These are phyloP conservation scores for Colletotrichum phormii DNA, from an alignment of 2,329 filamentous ascomycete species.

Conservation along the genomic window DNA sequence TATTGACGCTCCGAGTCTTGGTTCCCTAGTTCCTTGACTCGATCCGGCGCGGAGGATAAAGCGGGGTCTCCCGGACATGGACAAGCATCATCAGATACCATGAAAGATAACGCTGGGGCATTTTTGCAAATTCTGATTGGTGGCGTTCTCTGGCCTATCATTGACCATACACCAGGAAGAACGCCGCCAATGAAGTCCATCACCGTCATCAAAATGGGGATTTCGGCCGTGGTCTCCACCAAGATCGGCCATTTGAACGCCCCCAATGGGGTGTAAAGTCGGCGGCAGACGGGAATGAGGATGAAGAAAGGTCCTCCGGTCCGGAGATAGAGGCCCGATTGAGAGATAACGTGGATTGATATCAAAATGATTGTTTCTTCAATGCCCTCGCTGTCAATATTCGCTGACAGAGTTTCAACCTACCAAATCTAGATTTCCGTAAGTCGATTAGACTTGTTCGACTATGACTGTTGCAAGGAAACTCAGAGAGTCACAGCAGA, in stretches of 20 bases:
- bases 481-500: not conserved
- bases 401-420: not conserved
- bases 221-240: not conserved
- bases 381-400: no score
- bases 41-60: conserved; percentile 6
- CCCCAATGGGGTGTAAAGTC: conserved; percentile 11
- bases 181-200: conserved; percentile 25
- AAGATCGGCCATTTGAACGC: conserved; percentile 24
- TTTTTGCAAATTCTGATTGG: conserved; percentile 35
- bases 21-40: conserved; percentile 11
- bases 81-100: conserved; percentile 9
- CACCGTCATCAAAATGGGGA: conserved; percentile 16
- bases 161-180: not conserved
- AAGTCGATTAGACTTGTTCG: no score
- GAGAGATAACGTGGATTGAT: no score
- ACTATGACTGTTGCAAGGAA: not conserved
- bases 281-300: not conserved
- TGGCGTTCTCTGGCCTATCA: conserved; percentile 35
- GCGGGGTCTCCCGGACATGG: conserved; percentile 4
- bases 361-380: not conserved
- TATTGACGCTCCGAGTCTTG: not conserved
- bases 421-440: no score
- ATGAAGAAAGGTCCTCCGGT: not conserved
- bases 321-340: not conserved
- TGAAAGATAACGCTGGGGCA: conserved; percentile 38